Base-by-base conservation (phyloP, 306 rosid species). In the Castanea sativa region DNA sequence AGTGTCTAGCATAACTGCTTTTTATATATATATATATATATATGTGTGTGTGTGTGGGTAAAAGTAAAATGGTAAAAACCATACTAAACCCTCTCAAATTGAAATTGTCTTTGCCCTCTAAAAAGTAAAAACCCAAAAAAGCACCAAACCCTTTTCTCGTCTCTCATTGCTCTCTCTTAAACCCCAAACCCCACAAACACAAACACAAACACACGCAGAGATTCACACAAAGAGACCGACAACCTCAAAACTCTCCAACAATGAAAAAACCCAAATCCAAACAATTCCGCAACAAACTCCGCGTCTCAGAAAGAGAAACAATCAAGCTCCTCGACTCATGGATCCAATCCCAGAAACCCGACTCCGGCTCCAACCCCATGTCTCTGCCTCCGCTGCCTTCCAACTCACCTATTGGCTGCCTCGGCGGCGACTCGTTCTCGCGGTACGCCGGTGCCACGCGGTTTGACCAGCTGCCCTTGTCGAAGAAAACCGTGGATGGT, bases 401-500 rank as follows among this genome's bases (percentile, higher is more conserved):
- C 73, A 70, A 68, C 29, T 55, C 87, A 0, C 83, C 83, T 33
- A 12, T 89, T 2, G 97, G 97, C 6, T 79, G 84, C 53, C 20
- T 91, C 51, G 81, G 58, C 51, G 81, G 58, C 23, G 79, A 69
- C 75, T 18, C 69, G 2, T 93, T 80, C 75, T 89, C 98, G 21
- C 92, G 92, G 35, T 95, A 89, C 73, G 87, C 91, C 8, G 97
- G 97, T 32, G 91, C 70, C 13, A 80, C 81, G 3, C 73, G 85
- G 35, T 93, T 95, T 78, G 77, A 76, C 4, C 97, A 95, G 41
- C 27, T 93, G 71, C 97, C 96, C 2, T 71, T 95, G 53, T 95
- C 98, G 2, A 74, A 71, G 83, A 89, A 76, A 27, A 92, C 96
- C 38, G 86, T 76, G 83, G 90, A 91, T 61, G 97, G 79, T 7